Conservation (phyloP, 23 red algal species). For the Gracilaria gracilis region DNA sequence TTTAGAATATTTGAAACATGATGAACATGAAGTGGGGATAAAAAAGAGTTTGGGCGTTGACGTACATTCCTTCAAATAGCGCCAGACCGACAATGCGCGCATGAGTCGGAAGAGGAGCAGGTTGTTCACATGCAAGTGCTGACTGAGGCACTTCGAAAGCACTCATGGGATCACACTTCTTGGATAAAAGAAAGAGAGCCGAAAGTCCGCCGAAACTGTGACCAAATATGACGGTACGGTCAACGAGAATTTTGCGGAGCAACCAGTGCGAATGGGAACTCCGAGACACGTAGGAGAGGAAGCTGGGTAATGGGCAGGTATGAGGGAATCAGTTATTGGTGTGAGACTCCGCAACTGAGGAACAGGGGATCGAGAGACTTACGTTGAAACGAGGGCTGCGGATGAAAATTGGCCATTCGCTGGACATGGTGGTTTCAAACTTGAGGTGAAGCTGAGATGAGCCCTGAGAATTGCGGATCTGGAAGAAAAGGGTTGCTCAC, state of each 20-base stretch:
- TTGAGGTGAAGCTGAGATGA: not conserved
- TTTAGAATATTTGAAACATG: not conserved
- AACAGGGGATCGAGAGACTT: no score
- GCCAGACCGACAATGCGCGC: constrained; percentile 4
- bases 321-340: no score
- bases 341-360: no score
- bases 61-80: constrained; percentile 10
- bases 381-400: not conserved
- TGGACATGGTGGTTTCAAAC: not conserved
- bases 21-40: no score
- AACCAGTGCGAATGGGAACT: not conserved
- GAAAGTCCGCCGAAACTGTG: not conserved
- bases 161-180: not conserved
- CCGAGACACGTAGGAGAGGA: not conserved
- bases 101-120: not conserved
- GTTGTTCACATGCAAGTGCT: not conserved
- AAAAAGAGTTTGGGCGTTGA: not conserved
- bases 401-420: constrained; percentile 4
- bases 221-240: constrained; percentile 25
- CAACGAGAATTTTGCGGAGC: constrained; percentile 18
- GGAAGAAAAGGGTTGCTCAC: not conserved
- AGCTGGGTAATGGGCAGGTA: not conserved
- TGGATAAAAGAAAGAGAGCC: not conserved
- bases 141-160: not conserved
- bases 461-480: not conserved